These are phyloP conservation scores for Solanum clarkiae DNA, from an alignment of 257 asterid genomes.

Conservation along the genomic window DNA sequence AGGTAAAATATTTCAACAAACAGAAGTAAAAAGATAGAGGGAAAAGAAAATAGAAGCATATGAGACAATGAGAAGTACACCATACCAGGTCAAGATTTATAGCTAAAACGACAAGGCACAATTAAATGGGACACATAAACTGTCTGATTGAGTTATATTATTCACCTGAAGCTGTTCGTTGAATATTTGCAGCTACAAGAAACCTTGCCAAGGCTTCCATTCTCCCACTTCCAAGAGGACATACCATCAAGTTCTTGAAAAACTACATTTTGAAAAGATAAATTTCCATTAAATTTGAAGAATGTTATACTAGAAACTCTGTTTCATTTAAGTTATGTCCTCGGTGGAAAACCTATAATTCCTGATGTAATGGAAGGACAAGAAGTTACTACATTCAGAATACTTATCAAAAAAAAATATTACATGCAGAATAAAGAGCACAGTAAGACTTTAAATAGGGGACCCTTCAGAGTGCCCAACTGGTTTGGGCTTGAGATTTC, in stretches of 20 bases:
- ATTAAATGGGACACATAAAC: neutral
- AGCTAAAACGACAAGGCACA: neutral
- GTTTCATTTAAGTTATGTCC: neutral
- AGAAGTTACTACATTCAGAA: neutral
- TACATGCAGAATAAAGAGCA: neutral
- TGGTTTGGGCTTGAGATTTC: no score
- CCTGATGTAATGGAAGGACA: neutral
- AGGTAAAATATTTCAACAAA: neutral
- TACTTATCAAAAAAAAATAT: no score
- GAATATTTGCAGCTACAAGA: constrained; percentile 33
- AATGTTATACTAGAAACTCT: neutral
- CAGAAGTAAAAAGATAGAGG: neutral
- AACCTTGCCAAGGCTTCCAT: constrained; percentile 81
- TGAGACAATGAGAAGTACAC: neutral
- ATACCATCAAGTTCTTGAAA: constrained; percentile 48
- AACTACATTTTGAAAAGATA: constrained; percentile 14
- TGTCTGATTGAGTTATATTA: neutral
- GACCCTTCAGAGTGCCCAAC: no score
- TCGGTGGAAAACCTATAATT: neutral
- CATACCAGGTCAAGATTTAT: neutral
- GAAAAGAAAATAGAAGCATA: neutral
- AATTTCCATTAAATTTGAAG: neutral
- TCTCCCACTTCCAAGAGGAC: constrained; percentile 53
- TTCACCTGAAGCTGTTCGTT: constrained; percentile 48
- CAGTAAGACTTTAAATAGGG: neutral